phyloP scores from a whole-genome alignment of 2,329 filamentous ascomycete species.

The Talaromyces piceae region DNA sequence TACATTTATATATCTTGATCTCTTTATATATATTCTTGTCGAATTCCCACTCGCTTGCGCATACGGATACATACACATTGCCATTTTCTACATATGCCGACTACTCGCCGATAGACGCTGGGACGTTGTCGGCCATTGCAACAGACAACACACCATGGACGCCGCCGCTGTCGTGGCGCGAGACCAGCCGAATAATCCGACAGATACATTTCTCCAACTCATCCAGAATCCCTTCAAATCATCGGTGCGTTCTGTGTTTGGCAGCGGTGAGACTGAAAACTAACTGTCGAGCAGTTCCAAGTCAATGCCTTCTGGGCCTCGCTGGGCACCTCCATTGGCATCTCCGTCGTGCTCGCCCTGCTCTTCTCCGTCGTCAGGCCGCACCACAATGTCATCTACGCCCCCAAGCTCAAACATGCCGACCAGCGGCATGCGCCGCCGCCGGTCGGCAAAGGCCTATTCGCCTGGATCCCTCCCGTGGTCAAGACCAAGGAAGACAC shows the following conservation, averaged over 20 bases:
- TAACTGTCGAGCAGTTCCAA: slow-evolving; percentile 39
- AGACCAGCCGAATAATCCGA: slow-evolving; percentile 1
- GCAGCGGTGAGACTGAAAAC: neutral
- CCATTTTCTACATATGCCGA: neutral
- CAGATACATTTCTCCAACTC: slow-evolving; percentile 18
- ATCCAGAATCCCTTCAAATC: slow-evolving; percentile 41
- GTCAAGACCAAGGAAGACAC: slow-evolving; percentile 69
- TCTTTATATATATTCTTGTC: no score
- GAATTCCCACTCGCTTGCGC: no score
- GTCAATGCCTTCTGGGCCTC: slow-evolving; percentile 66
- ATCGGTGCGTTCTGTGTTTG: slow-evolving; percentile 25
- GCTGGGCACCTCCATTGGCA: slow-evolving; percentile 68
- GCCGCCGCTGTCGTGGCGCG: neutral
- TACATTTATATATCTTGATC: no score
- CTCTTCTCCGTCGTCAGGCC: slow-evolving; percentile 85
- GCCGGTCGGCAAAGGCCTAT: slow-evolving; percentile 74
- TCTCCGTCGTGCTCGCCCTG: slow-evolving; percentile 66
- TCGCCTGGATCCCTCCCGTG: slow-evolving; percentile 78
- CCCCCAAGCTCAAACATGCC: slow-evolving; percentile 85
- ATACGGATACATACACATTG: no score
- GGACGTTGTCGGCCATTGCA: slow-evolving; percentile 2
- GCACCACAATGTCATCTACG: slow-evolving; percentile 87
- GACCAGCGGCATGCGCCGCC: slow-evolving; percentile 86
- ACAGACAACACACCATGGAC: no score
- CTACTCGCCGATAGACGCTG: slow-evolving; percentile 4